A percentile compares a stretch with the other conserved stretches of the same genome.
Conservation (phyloP, 1,284 basidiomycete species). For the Cutaneotrichosporon dermatis region DNA sequence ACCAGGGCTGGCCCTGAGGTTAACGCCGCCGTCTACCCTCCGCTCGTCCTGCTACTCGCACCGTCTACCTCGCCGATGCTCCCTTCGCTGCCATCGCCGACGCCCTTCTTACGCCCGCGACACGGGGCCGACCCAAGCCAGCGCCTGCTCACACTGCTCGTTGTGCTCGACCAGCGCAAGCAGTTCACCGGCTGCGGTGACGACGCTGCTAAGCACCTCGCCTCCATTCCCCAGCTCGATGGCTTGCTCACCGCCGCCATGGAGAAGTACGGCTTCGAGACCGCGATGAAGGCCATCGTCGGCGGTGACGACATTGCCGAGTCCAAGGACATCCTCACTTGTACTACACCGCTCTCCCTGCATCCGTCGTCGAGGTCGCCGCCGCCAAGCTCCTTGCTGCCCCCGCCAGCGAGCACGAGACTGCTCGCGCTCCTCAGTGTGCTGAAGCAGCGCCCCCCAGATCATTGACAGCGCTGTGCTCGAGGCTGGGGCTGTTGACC, state of each 20-base stretch:
- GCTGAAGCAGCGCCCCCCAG: slow-evolving; percentile 39
- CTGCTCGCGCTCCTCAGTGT: slow-evolving; percentile 26
- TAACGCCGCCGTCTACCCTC: slow-evolving; percentile 46
- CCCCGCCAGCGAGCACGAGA: slow-evolving; percentile 17
- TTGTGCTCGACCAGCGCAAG: slow-evolving; percentile 40
- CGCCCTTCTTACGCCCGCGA: slow-evolving; percentile 34
- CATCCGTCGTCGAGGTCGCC: slow-evolving; percentile 26
- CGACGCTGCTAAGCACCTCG: slow-evolving; percentile 24
- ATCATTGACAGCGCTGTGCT: slow-evolving; percentile 35
- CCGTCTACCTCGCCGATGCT: slow-evolving; percentile 39
- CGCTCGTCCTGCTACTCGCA: slow-evolving; percentile 45
- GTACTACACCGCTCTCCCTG: slow-evolving; percentile 30
- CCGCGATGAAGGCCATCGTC: slow-evolving; percentile 29
- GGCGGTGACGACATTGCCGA: slow-evolving; percentile 14
- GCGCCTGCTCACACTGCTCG: slow-evolving; percentile 43
- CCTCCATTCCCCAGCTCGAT: slow-evolving; percentile 31
- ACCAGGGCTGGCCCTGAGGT: slow-evolving; percentile 37
- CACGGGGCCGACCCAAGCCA: slow-evolving; percentile 44
- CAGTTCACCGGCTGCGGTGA: slow-evolving; percentile 34
- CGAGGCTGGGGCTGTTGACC: slow-evolving; percentile 14
- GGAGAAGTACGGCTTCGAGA: slow-evolving; percentile 42
- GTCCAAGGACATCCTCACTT: slow-evolving; percentile 25
- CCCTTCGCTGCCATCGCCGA: slow-evolving; percentile 40
- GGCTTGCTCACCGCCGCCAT: slow-evolving; percentile 35
- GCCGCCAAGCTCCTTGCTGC: slow-evolving; percentile 27